A percentile compares a stretch with the other conserved stretches of the same genome.
These are phyloP conservation scores for Senna tora DNA, from an alignment of 306 rosid species.

Conservation along the genomic window DNA sequence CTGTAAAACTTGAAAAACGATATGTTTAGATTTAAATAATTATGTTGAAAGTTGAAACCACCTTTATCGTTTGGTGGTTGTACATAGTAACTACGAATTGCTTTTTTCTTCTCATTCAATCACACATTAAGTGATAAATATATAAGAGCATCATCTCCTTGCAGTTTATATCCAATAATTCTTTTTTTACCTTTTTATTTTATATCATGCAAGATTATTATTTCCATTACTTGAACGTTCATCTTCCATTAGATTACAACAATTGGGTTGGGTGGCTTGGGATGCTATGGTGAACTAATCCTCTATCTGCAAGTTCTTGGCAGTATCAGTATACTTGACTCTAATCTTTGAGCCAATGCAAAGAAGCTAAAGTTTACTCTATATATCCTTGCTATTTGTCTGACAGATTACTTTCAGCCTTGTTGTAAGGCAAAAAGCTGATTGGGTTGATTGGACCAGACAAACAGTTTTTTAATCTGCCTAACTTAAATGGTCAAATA, in stretches of 20 bases:
- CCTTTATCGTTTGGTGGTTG: background rate
- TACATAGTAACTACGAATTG: background rate
- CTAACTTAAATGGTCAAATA: background rate
- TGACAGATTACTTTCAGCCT: background rate
- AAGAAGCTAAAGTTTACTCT: background rate
- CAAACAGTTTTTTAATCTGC: background rate
- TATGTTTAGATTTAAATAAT: background rate
- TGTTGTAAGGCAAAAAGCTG: background rate
- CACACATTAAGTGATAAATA: background rate
- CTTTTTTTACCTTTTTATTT: background rate
- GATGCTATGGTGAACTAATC: background rate
- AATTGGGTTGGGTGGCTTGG: background rate
- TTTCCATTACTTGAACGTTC: background rate
- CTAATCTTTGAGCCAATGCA: background rate
- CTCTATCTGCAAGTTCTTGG: background rate
- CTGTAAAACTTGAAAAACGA: background rate
- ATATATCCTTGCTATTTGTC: slow-evolving; percentile 1
- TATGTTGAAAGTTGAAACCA: background rate
- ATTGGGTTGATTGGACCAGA: slow-evolving; percentile 24
- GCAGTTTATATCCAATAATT: background rate
- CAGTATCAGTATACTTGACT: slow-evolving; percentile 1
- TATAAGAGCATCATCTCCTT: background rate
- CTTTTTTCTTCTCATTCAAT: background rate
- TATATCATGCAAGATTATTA: background rate
- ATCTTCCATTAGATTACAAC: background rate